phyloP scores from a whole-genome alignment of 495 filamentous ascomycete species.

The Letharia lupina region DNA sequence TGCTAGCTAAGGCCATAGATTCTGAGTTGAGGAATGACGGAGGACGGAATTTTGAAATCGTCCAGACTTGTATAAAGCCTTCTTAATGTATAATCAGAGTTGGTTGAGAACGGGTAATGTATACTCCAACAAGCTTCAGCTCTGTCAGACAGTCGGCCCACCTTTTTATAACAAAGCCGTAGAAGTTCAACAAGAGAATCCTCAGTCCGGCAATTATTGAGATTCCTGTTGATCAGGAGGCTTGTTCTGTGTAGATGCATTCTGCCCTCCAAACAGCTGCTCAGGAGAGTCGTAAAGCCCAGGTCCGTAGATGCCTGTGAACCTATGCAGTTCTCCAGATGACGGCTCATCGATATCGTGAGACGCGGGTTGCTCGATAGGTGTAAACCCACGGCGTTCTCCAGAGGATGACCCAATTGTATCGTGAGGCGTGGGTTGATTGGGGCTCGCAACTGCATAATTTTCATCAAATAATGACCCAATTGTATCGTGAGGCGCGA shows the following conservation, averaged over 20 bases:
- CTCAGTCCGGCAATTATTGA: not conserved
- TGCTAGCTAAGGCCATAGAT: too few species aligned
- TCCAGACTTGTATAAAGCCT: not conserved
- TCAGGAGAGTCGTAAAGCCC: not conserved
- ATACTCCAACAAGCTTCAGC: too few species aligned
- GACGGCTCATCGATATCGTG: not conserved
- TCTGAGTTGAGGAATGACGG: too few species aligned
- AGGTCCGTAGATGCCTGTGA: not conserved
- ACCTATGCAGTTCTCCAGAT: not conserved
- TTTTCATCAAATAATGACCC: not conserved
- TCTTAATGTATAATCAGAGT: not conserved
- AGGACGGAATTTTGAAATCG: not conserved
- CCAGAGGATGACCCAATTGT: not conserved
- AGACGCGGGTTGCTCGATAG: not conserved
- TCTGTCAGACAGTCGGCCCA: not conserved
- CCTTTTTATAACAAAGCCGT: not conserved
- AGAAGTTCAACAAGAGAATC: not conserved
- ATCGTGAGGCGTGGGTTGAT: not conserved
- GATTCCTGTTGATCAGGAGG: not conserved
- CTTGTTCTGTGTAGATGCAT: not conserved
- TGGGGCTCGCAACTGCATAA: not conserved
- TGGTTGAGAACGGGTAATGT: too few species aligned
- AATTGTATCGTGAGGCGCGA: not conserved
- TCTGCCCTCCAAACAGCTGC: not conserved
- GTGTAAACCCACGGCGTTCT: not conserved